Percentiles rank a stretch among this genome's conserved stretches.
These are phyloP conservation scores for Ceratocystis lukuohia DNA, from an alignment of 2,329 filamentous ascomycete genomes.

Conservation along the genomic window DNA sequence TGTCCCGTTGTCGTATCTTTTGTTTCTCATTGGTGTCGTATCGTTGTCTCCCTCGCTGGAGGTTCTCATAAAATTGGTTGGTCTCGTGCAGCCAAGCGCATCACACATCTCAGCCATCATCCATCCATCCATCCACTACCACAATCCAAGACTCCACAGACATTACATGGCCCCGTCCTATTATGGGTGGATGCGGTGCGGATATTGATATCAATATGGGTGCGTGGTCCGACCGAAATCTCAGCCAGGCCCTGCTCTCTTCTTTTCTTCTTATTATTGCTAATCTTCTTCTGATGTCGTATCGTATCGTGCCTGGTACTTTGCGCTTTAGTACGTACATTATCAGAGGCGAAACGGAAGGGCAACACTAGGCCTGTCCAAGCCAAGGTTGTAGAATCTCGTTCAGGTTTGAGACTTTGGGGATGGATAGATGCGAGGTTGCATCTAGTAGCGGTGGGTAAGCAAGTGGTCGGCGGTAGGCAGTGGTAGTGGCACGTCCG, in stretches of 20 bases:
- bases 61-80: background rate
- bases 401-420: constrained; percentile 1
- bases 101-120: background rate
- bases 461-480: background rate
- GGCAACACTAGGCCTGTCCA: background rate
- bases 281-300: background rate
- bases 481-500: background rate
- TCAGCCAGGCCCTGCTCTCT: background rate
- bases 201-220: background rate
- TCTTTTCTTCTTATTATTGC: background rate
- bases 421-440: background rate
- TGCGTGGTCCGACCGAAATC: background rate
- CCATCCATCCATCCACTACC: background rate
- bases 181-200: background rate
- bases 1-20: background rate
- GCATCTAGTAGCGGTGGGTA: background rate
- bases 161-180: background rate
- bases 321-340: background rate
- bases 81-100: background rate
- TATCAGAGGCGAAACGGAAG: constrained; percentile 4
- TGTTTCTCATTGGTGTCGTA: background rate
- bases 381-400: constrained; percentile 2
- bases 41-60: background rate
- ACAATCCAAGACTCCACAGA: background rate
- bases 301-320: background rate